These are phyloP conservation scores for Puccinia horiana DNA, from an alignment of 1,284 basidiomycete genomes.

Conservation along the genomic window DNA sequence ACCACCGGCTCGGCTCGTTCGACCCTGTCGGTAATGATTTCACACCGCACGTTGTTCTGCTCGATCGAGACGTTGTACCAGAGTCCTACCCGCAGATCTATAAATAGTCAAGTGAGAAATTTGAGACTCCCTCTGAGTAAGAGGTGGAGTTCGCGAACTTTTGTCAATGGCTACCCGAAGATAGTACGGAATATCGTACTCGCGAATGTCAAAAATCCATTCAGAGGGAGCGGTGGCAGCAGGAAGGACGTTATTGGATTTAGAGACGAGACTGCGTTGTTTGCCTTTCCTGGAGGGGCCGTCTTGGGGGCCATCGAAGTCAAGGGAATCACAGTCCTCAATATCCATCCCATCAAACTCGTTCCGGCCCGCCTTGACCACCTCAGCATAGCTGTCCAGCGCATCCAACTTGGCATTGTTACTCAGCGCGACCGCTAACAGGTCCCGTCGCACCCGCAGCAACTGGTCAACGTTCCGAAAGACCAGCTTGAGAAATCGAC, in stretches of 20 bases:
- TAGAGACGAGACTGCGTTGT: conserved; percentile 56
- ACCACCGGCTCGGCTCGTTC: conserved; percentile 99
- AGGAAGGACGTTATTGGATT: conserved; percentile 51
- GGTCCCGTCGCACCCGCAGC: conserved; percentile 79
- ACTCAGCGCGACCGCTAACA: conserved; percentile 82
- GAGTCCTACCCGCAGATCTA: conserved; percentile 89
- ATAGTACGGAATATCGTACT: conserved; percentile 97
- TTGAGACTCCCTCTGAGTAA: neutral
- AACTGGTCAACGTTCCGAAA: conserved; percentile 94
- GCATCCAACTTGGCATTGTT: conserved; percentile 93
- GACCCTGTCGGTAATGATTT: conserved; percentile 76
- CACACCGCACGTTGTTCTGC: conserved; percentile 77
- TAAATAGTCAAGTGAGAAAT: neutral
- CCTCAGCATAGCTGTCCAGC: conserved; percentile 96
- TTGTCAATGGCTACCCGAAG: conserved; percentile 98
- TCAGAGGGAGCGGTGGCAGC: conserved; percentile 73
- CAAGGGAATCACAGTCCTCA: conserved; percentile 22
- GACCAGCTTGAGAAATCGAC: conserved; percentile 81
- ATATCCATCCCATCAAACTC: conserved; percentile 38
- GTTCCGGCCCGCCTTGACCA: conserved; percentile 65
- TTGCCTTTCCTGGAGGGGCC: conserved; percentile 8
- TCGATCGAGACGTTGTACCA: conserved; percentile 87
- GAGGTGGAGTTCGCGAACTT: conserved; percentile 58
- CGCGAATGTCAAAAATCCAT: conserved; percentile 88
- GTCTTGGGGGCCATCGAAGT: conserved; percentile 49